A percentile compares a stretch with the other conserved stretches of the same genome.
Evolutionary conservation across 495 filamentous ascomycete species (phyloP).

Genomic region (Trichoderma erinaceum): DNA sequence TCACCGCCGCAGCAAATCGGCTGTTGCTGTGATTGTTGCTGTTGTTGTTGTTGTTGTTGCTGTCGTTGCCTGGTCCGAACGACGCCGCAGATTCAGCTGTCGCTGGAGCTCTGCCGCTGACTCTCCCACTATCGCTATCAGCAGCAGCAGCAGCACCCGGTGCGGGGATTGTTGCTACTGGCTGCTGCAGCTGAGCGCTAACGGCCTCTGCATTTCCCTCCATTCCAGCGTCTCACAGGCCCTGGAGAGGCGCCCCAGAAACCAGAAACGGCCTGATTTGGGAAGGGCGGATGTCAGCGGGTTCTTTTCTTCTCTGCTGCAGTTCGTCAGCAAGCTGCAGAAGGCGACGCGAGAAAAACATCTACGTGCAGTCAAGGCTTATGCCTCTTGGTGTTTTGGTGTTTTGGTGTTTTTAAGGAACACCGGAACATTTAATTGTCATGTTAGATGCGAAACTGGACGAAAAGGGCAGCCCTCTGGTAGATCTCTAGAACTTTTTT

Average conservation of each 20-base stretch:
- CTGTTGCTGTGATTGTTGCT: background rate
- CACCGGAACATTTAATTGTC: too few relatives aligned
- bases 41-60: background rate
- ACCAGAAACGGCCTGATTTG: background rate
- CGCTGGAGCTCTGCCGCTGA: background rate
- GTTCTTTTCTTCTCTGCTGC: too few relatives aligned
- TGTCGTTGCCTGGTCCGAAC: background rate
- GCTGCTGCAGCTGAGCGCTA: slow-evolving; percentile 1
- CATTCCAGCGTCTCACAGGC: background rate
- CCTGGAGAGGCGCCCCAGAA: background rate
- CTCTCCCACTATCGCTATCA: background rate
- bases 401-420: too few relatives aligned
- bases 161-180: background rate
- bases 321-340: too few relatives aligned
- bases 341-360: background rate
- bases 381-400: too few relatives aligned
- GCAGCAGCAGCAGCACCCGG: background rate
- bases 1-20: background rate
- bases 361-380: too few relatives aligned
- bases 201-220: background rate
- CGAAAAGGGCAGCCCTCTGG: background rate
- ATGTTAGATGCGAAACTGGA: background rate
- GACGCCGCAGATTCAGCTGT: background rate
- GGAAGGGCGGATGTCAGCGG: too few relatives aligned
- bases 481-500: background rate